Evolutionary conservation across 371 early-diverging fungal genomes (phyloP).

Genomic region (Neoconidiobolus thromboides): DNA sequence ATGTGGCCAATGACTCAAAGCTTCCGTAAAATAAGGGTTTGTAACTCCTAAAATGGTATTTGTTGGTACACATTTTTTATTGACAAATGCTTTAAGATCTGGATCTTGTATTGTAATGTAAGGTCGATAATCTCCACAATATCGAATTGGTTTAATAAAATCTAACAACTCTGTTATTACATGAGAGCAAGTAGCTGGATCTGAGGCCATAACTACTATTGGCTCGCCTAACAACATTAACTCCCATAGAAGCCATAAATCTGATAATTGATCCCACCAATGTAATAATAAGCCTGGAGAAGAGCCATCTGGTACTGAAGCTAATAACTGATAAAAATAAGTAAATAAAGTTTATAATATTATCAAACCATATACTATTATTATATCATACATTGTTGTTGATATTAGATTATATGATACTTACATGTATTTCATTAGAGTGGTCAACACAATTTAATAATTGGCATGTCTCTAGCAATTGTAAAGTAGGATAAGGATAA

Average conservation of each 20-base stretch:
- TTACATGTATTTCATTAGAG: not conserved
- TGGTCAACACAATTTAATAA: not conserved
- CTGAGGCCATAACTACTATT: slow-evolving; percentile 70
- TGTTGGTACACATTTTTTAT: slow-evolving; percentile 43
- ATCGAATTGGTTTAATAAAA: slow-evolving; percentile 81
- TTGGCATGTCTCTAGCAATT: not conserved
- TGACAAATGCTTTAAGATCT: slow-evolving; percentile 60
- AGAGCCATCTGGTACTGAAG: not conserved
- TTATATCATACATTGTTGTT: no score
- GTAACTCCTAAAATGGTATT: slow-evolving; percentile 82
- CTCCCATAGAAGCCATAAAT: slow-evolving; percentile 87
- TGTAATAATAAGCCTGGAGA: not conserved
- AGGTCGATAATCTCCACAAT: slow-evolving; percentile 88
- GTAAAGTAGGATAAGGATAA: not conserved
- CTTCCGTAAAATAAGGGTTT: slow-evolving; percentile 80
- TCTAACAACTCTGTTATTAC: slow-evolving; percentile 72
- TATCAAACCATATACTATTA: no score
- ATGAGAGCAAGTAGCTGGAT: slow-evolving; percentile 70
- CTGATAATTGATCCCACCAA: slow-evolving; percentile 46
- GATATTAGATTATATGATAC: not conserved
- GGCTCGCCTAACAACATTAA: slow-evolving; percentile 84
- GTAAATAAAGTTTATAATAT: not conserved
- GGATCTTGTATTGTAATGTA: slow-evolving; percentile 93
- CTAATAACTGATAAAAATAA: not conserved
- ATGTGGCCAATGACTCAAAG: slow-evolving; percentile 84